Base-by-base conservation (phyloP, 2,329 filamentous ascomycete genomes). In the Teratosphaeria gauchensis region DNA sequence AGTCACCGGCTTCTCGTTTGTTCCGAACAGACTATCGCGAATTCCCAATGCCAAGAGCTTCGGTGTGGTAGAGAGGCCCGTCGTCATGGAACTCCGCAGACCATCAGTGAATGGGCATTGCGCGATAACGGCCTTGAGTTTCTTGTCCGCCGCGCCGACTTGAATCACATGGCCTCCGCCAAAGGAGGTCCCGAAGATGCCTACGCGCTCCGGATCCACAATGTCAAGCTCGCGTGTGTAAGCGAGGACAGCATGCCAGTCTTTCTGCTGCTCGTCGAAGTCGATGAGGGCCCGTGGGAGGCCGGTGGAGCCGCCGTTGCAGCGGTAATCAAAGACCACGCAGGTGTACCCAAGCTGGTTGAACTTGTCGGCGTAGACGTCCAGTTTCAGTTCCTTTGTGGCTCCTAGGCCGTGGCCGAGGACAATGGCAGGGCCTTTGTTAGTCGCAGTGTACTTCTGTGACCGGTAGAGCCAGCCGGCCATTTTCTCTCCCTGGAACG, bases 111-210 rank as follows among this genome's bases (percentile, higher is more conserved):
- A 35, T 3, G 28, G 19, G n/a, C n/a, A 73, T 59, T 76, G 74
- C 53, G 62, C 67, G 14, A 77, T 60, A 1, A 76, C 74, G 16
- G 67, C 73, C 59, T 76, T 76, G 52, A 77, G 72, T 19, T 74
- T 64, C 32, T 66, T 67, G 59, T 78, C 75, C 2, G 69, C 65
- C 16, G 75, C 74, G 24, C 67, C 74, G 52, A 75, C 69, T 56
- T 64, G 67, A 1, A 77, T 61, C 6, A 73, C 73, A 65, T 77
- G 70, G n/a, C 74, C 75, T 30, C 74, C 74, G 58, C 67, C 70
- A 61, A 73, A 72, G 11, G 68, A 69, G 54, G 61, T 66, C 11
- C 74, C 75, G 72, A 74, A 76, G 24, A 75, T 64, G 14, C 67
- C 73, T 56, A 76, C 71, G 46, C 65, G 70, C 11, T 65, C 53